These are phyloP conservation scores for Fusarium penzigii DNA, from an alignment of 2,329 filamentous ascomycete species.

Conservation along the genomic window DNA sequence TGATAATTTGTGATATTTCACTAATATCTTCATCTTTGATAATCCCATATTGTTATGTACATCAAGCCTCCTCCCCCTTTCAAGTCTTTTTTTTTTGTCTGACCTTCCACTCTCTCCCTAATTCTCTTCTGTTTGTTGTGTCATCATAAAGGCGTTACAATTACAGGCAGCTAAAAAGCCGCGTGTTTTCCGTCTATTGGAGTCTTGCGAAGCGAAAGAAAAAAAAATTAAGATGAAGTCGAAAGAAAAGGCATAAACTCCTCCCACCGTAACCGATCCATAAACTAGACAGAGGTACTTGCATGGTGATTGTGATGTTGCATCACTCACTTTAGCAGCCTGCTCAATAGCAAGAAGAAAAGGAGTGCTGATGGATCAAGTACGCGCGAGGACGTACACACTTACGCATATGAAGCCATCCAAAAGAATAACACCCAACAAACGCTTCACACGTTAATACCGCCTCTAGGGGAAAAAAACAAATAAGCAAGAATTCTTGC, in stretches of 20 bases:
- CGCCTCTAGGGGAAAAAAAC: conserved; percentile 31
- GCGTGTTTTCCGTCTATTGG: conserved; percentile 32
- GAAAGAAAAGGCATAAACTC: conserved; percentile 20
- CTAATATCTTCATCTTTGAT: conserved; percentile 1
- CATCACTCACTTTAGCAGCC: neutral
- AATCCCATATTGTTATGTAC: conserved; percentile 22
- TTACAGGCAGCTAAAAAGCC: conserved; percentile 33
- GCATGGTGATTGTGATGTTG: neutral
- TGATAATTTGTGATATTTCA: neutral
- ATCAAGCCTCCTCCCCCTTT: conserved; percentile 18
- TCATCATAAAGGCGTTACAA: conserved; percentile 36
- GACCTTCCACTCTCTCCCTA: conserved; percentile 19
- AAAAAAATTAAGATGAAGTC: conserved; percentile 21
- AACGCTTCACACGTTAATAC: conserved; percentile 17
- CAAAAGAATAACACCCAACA: conserved; percentile 32
- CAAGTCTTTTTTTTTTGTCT: conserved; percentile 12
- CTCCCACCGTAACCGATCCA: neutral
- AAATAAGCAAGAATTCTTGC: conserved; percentile 24
- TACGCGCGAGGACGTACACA: neutral
- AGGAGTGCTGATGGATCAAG: neutral
- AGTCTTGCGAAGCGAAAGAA: conserved; percentile 28
- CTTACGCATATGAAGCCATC: conserved; percentile 18
- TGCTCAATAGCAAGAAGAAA: neutral
- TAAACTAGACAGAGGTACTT: neutral
- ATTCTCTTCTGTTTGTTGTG: conserved; percentile 10